These are phyloP conservation scores for Xylona heveae DNA, from an alignment of 495 filamentous ascomycete species.

Conservation along the genomic window DNA sequence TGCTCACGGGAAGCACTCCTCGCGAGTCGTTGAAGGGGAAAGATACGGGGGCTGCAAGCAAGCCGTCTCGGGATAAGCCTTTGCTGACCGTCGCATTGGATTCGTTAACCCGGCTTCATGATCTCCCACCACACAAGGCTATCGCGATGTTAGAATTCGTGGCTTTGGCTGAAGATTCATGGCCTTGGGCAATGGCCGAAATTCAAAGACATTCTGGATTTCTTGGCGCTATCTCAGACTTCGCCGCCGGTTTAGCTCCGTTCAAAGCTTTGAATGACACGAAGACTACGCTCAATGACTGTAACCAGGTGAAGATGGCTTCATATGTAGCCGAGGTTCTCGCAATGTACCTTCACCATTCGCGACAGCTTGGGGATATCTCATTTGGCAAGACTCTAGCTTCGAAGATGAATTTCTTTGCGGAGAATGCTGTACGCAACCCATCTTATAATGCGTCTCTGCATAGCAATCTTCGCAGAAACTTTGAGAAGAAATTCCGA, in stretches of 20 bases:
- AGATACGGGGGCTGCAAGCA: conserved; percentile 20
- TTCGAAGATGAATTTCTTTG: conserved; percentile 52
- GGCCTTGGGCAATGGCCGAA: conserved; percentile 73
- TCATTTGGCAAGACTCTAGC: conserved; percentile 46
- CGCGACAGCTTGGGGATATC: conserved; percentile 46
- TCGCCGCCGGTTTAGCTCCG: conserved; percentile 44
- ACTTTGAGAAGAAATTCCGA: conserved; percentile 57
- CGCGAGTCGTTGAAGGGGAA: conserved; percentile 42
- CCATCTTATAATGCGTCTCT: conserved; percentile 66
- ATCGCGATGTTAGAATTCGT: conserved; percentile 72
- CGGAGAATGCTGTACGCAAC: conserved; percentile 48
- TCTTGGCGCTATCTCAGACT: conserved; percentile 42
- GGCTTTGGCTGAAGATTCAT: conserved; percentile 65
- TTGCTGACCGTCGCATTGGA: conserved; percentile 60
- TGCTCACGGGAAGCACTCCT: conserved; percentile 74
- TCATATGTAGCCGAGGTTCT: conserved; percentile 70
- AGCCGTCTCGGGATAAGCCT: conserved; percentile 28
- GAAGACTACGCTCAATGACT: conserved; percentile 23
- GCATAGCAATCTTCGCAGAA: conserved; percentile 63
- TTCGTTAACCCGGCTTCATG: conserved; percentile 42
- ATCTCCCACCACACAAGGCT: conserved; percentile 34
- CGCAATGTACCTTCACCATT: conserved; percentile 73
- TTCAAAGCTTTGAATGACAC: too few species aligned
- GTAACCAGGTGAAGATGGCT: conserved; percentile 46
- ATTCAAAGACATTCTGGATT: conserved; percentile 54